Evolutionary conservation across 192 early-diverging fungal species (phyloP), one percentile per base, ranked within the genome.

Genomic region (Cetraspora pellucida): DNA sequence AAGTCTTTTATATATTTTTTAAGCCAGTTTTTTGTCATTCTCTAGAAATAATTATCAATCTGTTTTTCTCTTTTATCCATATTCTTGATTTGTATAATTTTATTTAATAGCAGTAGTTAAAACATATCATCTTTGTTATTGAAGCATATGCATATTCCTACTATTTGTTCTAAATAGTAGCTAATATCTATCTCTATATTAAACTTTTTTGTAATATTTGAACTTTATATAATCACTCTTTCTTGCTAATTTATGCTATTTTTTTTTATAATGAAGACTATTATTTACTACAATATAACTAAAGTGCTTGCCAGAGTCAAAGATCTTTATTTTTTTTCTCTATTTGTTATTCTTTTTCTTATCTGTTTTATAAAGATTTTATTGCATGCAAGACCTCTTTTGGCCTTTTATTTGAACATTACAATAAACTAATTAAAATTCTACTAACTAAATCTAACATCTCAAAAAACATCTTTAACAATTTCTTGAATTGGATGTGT

Each of bases 21-120:
- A 67, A 67, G 66, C 45, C 44, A 68, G 0, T 68, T 68, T 49
- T 68, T 68, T 11, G 31, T 16, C 7, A 45, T 28, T 0, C 45
- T 45, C 16, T 67, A 37, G 11, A 16, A 37, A 67, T 70, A 70
- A 2, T 0, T 21, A 49, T 70, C 68, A 25, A 70, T 70, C 47
- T 70, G 68, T 0, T 70, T 70, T 25, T 70, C 45, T 27, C 17
- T 70, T 9, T 70, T 47, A 70, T 50, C 68, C 0, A 1, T 25
- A 50, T 70, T 47, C 25, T 28, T 49, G 23, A 70, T 0, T 25
- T 70, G 47, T 46, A 25, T 70, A 50, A 70, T 70, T 9, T 70
- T 70, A 50, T 70, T 10, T 50, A 46, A 50, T 17, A 7, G 19
- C 0, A n/a, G 16, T 30, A 28, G 54, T 57, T 72, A 13, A 37